These are phyloP conservation scores for Solanum chacoense DNA, from an alignment of 305 asterid genomes.

Conservation along the genomic window DNA sequence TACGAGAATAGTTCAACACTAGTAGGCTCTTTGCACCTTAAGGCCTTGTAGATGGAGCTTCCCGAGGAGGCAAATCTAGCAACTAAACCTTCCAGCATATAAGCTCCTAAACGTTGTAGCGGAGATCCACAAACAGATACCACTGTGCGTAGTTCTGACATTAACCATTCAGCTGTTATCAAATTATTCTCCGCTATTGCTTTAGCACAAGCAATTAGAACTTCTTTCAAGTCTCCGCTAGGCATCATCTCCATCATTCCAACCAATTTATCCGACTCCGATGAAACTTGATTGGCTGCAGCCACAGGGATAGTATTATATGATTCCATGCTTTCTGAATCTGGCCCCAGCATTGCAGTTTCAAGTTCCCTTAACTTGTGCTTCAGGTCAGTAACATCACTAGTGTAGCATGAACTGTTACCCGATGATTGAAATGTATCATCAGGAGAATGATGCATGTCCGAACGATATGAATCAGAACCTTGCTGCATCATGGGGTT, in stretches of 20 bases:
- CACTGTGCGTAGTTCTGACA: slow-evolving; percentile 28
- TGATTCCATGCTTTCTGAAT: slow-evolving; percentile 3
- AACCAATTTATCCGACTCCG: slow-evolving; percentile 11
- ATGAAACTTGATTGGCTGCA: slow-evolving; percentile 3
- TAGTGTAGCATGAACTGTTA: slow-evolving; percentile 8
- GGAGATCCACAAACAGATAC: slow-evolving; percentile 49
- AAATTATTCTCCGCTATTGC: slow-evolving; percentile 29
- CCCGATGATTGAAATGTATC: slow-evolving; percentile 5
- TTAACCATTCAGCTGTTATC: slow-evolving; percentile 19
- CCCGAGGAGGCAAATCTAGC: slow-evolving; percentile 41
- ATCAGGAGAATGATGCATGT: slow-evolving; percentile 13
- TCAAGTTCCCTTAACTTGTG: slow-evolving; percentile 12
- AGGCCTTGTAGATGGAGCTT: slow-evolving; percentile 37
- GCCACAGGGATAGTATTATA: background rate
- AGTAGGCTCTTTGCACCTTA: slow-evolving; percentile 38
- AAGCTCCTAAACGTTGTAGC: slow-evolving; percentile 42
- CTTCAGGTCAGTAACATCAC: slow-evolving; percentile 7
- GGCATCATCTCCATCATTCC: slow-evolving; percentile 16
- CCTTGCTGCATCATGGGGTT: slow-evolving; percentile 27
- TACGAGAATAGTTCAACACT: slow-evolving; percentile 35
- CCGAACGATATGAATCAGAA: slow-evolving; percentile 9
- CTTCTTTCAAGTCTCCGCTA: slow-evolving; percentile 22
- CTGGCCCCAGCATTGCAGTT: slow-evolving; percentile 16
- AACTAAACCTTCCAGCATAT: slow-evolving; percentile 44
- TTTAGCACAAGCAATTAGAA: slow-evolving; percentile 48